Conservation (phyloP, 225 moss, liverwort and hornwort species). For the Bryoerythrophyllum caledonicum region DNA sequence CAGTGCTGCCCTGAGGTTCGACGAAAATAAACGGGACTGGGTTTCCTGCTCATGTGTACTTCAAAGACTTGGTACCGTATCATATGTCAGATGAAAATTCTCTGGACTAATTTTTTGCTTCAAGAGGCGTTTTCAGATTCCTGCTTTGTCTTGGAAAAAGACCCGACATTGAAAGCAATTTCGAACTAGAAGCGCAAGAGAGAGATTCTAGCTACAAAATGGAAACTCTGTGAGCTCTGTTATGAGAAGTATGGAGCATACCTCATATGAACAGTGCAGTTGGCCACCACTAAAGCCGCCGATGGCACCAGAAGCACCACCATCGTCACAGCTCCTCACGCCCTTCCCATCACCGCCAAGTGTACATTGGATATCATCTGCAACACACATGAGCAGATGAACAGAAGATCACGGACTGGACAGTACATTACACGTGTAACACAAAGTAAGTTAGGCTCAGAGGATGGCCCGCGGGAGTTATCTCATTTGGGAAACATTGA, state of each 20-base stretch:
- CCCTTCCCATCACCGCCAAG: not conserved
- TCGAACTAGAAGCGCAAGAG: not conserved
- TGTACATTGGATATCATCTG: not conserved
- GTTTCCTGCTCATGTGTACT: not conserved
- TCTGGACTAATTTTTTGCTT: not conserved
- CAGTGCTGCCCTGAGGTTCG: too few species aligned
- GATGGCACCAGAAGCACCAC: not conserved
- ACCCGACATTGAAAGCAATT: too few species aligned
- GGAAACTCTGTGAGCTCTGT: not conserved
- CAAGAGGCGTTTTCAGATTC: not conserved
- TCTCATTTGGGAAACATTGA: too few species aligned
- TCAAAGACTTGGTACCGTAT: too few species aligned
- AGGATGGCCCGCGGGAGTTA: too few species aligned
- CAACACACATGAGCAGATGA: not conserved
- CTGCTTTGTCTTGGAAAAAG: not conserved
- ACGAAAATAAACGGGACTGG: not conserved
- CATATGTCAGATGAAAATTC: not conserved
- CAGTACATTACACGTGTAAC: too few species aligned
- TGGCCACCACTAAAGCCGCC: not conserved
- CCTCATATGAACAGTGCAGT: not conserved
- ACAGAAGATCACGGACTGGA: too few species aligned
- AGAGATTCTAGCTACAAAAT: not conserved
- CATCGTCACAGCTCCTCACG: not conserved
- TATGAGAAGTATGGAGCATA: too few species aligned
- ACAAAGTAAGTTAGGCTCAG: too few species aligned